These are phyloP conservation scores for Dentiscutata heterogama DNA, from an alignment of 371 early-diverging fungal species.

Conservation along the genomic window DNA sequence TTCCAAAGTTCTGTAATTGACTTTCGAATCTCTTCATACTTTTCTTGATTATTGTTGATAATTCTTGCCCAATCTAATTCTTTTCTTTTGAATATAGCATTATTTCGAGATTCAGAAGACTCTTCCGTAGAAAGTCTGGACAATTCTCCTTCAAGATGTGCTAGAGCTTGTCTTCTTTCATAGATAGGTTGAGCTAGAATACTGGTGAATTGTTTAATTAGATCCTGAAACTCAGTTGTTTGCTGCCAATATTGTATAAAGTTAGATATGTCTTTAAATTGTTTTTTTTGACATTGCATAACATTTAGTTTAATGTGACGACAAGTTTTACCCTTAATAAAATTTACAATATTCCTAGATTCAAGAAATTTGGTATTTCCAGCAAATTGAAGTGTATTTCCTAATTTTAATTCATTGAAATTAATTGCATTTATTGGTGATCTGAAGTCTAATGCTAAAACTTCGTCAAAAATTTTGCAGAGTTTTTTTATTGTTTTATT, in stretches of 20 bases:
- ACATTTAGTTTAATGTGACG: constrained; percentile 1
- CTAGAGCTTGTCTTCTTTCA: constrained; percentile 24
- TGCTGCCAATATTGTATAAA: constrained; percentile 1
- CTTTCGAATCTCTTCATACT: constrained; percentile 2
- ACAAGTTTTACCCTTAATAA: constrained; percentile 19
- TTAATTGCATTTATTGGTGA: no score
- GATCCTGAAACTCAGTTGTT: not conserved
- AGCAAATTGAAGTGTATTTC: not conserved
- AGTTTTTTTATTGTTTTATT: no score
- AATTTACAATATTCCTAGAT: constrained; percentile 8
- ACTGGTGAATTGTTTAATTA: not conserved
- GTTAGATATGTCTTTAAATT: not conserved
- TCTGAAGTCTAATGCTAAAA: no score
- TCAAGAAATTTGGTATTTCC: not conserved
- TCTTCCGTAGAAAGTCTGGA: constrained; percentile 22
- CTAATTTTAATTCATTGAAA: not conserved
- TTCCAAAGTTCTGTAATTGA: constrained; percentile 15
- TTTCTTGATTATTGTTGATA: not conserved
- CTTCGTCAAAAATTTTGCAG: no score
- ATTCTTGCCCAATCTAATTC: constrained; percentile 20
- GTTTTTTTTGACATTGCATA: constrained; percentile 21
- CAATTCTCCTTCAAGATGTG: constrained; percentile 40
- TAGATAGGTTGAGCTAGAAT: constrained; percentile 14
- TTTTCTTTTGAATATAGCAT: constrained; percentile 13
- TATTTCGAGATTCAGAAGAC: constrained; percentile 13